Percentiles rank a stretch among this genome's conserved stretches.
These are phyloP conservation scores for Zizania palustris DNA, from an alignment of 202 grass and related monocot species.

Conservation along the genomic window DNA sequence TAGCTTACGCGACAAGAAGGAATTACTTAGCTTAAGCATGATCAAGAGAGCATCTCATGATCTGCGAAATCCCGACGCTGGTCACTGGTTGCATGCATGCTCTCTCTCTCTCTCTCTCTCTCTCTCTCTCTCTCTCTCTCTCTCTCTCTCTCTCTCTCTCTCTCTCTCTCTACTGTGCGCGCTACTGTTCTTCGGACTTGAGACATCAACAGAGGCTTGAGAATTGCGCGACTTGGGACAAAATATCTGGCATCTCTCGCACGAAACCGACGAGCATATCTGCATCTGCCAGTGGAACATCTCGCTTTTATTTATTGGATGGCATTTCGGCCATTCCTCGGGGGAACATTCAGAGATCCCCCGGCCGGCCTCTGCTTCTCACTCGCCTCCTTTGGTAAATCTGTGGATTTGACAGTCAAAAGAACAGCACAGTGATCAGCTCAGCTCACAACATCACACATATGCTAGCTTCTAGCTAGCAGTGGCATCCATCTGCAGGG, in stretches of 20 bases:
- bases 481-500: background rate
- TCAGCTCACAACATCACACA: slow-evolving; percentile 25
- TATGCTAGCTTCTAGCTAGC: background rate
- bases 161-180: background rate
- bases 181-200: background rate
- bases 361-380: background rate
- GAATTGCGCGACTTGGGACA: background rate
- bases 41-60: slow-evolving; percentile 31
- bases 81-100: too few relatives aligned
- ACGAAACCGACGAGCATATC: slow-evolving; percentile 12
- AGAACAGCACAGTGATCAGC: slow-evolving; percentile 16
- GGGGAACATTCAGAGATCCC: slow-evolving; percentile 23
- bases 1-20: slow-evolving; percentile 24
- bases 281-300: background rate
- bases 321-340: background rate
- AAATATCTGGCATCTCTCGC: background rate
- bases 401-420: slow-evolving; percentile 9
- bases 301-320: background rate
- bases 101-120: too few relatives aligned
- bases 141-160: too few relatives aligned
- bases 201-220: background rate
- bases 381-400: slow-evolving; percentile 11
- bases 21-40: slow-evolving; percentile 28
- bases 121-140: too few relatives aligned
- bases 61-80: too few relatives aligned